Percentiles rank a stretch among this genome's conserved stretches.
Evolutionary conservation across 352 stramenopile genomes (phyloP).

Genomic region (Pythium dissimile): DNA sequence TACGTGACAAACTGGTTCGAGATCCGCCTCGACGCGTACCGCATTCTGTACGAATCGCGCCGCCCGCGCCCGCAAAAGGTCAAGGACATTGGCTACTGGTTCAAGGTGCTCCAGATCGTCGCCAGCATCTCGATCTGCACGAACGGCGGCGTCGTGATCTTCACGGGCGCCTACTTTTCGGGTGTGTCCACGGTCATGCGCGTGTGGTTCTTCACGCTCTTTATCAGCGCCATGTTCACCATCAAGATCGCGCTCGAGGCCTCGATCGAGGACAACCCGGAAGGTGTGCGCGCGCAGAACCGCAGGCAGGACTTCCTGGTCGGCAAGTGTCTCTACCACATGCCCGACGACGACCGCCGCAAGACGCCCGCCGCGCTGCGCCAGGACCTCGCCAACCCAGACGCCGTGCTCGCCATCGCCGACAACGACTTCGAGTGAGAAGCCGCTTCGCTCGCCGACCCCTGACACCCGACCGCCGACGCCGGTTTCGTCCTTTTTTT

Average conservation of each 20-base stretch:
- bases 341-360: slow-evolving; percentile 64
- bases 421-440: slow-evolving; percentile 50
- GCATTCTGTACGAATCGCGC: slow-evolving; percentile 76
- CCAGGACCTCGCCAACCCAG: slow-evolving; percentile 28
- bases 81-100: slow-evolving; percentile 92
- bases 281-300: slow-evolving; percentile 69
- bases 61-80: slow-evolving; percentile 78
- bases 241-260: slow-evolving; percentile 81
- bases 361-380: slow-evolving; percentile 11
- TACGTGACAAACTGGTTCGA: slow-evolving; percentile 93
- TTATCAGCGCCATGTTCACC: slow-evolving; percentile 76
- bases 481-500: too few relatives aligned
- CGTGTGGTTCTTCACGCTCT: slow-evolving; percentile 80
- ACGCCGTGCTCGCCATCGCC: slow-evolving; percentile 51
- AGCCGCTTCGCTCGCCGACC: too few relatives aligned
- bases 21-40: slow-evolving; percentile 88
- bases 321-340: slow-evolving; percentile 82
- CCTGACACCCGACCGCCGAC: too few relatives aligned
- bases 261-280: slow-evolving; percentile 69
- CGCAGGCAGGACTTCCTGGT: slow-evolving; percentile 82
- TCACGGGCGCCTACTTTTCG: slow-evolving; percentile 85
- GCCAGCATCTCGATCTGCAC: slow-evolving; percentile 90
- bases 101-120: slow-evolving; percentile 85
- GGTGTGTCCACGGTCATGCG: slow-evolving; percentile 42
- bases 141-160: slow-evolving; percentile 92